phyloP scores from a whole-genome alignment of 1,139 yeast genomes.

The Sugiyamaella xylanicola region DNA sequence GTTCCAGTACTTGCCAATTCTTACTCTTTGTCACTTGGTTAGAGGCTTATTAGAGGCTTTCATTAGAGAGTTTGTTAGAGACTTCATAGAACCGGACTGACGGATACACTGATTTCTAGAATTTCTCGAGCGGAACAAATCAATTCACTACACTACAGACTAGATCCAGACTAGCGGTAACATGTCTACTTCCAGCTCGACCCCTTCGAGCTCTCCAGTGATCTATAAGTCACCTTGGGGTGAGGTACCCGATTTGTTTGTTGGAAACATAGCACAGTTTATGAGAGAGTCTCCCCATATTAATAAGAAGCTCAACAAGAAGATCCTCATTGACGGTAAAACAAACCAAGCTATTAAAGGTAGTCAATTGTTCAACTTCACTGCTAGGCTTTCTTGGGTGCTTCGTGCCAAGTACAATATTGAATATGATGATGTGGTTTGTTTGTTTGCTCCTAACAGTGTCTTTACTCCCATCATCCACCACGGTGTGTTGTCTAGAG shows the following conservation, averaged over 20 bases:
- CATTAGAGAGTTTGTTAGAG: too few species aligned
- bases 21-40: too few species aligned
- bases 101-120: too few species aligned
- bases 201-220: constrained; percentile 15
- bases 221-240: constrained; percentile 32
- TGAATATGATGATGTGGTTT: constrained; percentile 38
- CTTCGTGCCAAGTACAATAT: constrained; percentile 34
- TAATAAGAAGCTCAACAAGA: constrained; percentile 22
- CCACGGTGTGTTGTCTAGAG: constrained; percentile 40
- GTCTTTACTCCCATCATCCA: constrained; percentile 39
- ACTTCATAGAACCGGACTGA: too few species aligned
- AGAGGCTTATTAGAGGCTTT: too few species aligned
- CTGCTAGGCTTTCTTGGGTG: constrained; percentile 32
- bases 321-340: constrained; percentile 35
- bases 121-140: too few species aligned
- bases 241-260: constrained; percentile 23
- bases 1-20: not conserved
- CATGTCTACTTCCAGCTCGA: constrained; percentile 12
- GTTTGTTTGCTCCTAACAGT: constrained; percentile 39
- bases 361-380: constrained; percentile 28
- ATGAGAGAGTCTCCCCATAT: constrained; percentile 27
- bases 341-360: constrained; percentile 33
- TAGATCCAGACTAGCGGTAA: not conserved
- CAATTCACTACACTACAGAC: too few species aligned
- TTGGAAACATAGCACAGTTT: constrained; percentile 34